Evolutionary conservation across 371 early-diverging fungal species (phyloP).

Genomic region (Mortierella sp.): DNA sequence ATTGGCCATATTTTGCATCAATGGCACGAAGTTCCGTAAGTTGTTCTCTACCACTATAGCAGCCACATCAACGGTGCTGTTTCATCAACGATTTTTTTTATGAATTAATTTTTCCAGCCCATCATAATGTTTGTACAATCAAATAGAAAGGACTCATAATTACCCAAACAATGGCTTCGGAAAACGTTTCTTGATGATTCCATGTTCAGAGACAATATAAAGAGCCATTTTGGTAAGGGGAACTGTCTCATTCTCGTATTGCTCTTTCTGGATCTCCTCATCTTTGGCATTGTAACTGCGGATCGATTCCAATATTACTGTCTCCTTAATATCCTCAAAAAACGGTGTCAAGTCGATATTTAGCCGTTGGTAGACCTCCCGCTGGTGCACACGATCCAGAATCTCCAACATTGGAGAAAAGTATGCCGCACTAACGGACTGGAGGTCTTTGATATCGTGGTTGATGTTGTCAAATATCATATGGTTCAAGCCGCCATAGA

Average conservation of each 20-base stretch:
- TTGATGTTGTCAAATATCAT: slow-evolving; percentile 57
- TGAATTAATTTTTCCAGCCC: too few species aligned
- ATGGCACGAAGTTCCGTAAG: slow-evolving; percentile 48
- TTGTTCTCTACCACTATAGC: slow-evolving; percentile 51
- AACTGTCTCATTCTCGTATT: slow-evolving; percentile 55
- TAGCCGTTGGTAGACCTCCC: slow-evolving; percentile 51
- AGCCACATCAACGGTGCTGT: slow-evolving; percentile 36
- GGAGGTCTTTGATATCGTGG: slow-evolving; percentile 58
- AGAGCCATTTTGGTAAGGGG: slow-evolving; percentile 51
- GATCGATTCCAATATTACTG: slow-evolving; percentile 39
- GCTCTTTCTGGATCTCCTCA: slow-evolving; percentile 50
- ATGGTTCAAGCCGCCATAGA: slow-evolving; percentile 62
- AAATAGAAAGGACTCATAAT: slow-evolving; percentile 1
- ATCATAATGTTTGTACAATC: neutral
- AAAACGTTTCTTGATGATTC: slow-evolving; percentile 49
- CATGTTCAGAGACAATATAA: slow-evolving; percentile 53
- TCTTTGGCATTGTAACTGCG: slow-evolving; percentile 58
- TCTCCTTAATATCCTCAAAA: slow-evolving; percentile 63
- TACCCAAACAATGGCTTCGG: slow-evolving; percentile 50
- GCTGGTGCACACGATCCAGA: slow-evolving; percentile 58
- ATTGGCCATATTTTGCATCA: slow-evolving; percentile 58
- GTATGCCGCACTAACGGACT: slow-evolving; percentile 33
- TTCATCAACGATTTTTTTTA: neutral
- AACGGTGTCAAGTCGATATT: slow-evolving; percentile 62
- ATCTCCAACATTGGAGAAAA: slow-evolving; percentile 60